These are phyloP conservation scores for Penicillium polonicum DNA, from an alignment of 2,329 filamentous ascomycete genomes.

Conservation along the genomic window DNA sequence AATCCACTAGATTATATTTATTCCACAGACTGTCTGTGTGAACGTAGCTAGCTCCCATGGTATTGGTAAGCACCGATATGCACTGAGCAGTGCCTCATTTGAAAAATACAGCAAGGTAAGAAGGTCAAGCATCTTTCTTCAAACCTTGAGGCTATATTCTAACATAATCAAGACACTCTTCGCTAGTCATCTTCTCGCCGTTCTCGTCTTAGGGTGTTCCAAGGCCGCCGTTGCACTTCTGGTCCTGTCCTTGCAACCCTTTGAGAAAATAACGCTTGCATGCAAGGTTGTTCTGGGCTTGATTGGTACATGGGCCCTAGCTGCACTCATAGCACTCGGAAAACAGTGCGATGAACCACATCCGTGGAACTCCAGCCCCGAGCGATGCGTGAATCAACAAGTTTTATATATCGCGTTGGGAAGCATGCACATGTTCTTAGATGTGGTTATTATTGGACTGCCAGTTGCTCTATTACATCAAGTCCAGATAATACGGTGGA, in stretches of 20 bases:
- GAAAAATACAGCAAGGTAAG: conserved; percentile 10
- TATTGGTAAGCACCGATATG: conserved; percentile 8
- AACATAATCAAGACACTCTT: conserved; percentile 3
- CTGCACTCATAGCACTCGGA: conserved; percentile 8
- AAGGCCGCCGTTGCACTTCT: conserved; percentile 12
- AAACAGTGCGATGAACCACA: conserved; percentile 6
- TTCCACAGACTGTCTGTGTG: conserved; percentile 9
- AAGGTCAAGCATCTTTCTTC: not conserved
- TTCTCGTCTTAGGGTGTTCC: conserved; percentile 9
- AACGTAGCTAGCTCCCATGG: conserved; percentile 10
- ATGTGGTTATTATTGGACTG: conserved; percentile 8
- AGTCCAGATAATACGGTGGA: conserved; percentile 13
- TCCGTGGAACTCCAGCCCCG: conserved; percentile 5
- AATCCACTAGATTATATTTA: not conserved
- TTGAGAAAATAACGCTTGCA: conserved; percentile 3
- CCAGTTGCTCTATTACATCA: conserved; percentile 9
- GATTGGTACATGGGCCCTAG: conserved; percentile 2
- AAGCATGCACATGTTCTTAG: conserved; percentile 6
- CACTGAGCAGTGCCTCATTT: conserved; percentile 3
- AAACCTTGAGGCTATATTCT: not conserved
- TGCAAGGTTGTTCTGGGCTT: conserved; percentile 7
- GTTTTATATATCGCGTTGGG: conserved; percentile 7
- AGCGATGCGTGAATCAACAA: conserved; percentile 9
- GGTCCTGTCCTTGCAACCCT: conserved; percentile 9
- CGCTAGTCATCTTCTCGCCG: conserved; percentile 8